A percentile compares a stretch with the other conserved stretches of the same genome.
These are phyloP conservation scores for Talaromyces pinophilus DNA, from an alignment of 2,329 filamentous ascomycete species.

Conservation along the genomic window DNA sequence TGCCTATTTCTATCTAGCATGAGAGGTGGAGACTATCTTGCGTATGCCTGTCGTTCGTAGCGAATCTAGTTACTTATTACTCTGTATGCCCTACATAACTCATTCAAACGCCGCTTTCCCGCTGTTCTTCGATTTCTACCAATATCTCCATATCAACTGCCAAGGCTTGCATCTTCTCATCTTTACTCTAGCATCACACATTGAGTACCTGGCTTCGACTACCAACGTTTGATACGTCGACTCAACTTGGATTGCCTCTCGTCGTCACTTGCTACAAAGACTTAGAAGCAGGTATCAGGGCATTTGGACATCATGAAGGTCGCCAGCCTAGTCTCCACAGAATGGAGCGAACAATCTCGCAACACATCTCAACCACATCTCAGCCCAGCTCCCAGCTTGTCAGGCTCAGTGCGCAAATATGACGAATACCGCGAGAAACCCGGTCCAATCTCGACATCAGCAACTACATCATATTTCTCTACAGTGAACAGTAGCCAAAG, in stretches of 20 bases:
- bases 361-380: conserved; percentile 14
- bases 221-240: not conserved
- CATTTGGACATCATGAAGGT: conserved; percentile 21
- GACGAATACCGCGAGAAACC: conserved; percentile 28
- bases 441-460: conserved; percentile 16
- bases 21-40: not conserved
- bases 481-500: conserved; percentile 29
- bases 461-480: conserved; percentile 30
- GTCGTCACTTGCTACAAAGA: not conserved
- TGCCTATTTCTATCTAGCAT: conserved; percentile 7
- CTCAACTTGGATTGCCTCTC: not conserved
- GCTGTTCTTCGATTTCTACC: conserved; percentile 9
- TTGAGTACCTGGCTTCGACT: not conserved
- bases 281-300: not conserved
- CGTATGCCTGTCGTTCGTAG: not conserved
- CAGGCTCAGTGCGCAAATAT: conserved; percentile 26
- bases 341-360: conserved; percentile 17
- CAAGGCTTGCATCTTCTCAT: not conserved
- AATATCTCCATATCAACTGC: not conserved
- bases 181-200: not conserved
- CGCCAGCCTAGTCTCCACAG: conserved; percentile 22
- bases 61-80: conserved; percentile 1
- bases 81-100: conserved; percentile 13
- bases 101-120: conserved; percentile 10
- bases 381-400: conserved; percentile 17